Base-by-base conservation (phyloP, 805 yeast genomes). In the Ogataea henricii region DNA sequence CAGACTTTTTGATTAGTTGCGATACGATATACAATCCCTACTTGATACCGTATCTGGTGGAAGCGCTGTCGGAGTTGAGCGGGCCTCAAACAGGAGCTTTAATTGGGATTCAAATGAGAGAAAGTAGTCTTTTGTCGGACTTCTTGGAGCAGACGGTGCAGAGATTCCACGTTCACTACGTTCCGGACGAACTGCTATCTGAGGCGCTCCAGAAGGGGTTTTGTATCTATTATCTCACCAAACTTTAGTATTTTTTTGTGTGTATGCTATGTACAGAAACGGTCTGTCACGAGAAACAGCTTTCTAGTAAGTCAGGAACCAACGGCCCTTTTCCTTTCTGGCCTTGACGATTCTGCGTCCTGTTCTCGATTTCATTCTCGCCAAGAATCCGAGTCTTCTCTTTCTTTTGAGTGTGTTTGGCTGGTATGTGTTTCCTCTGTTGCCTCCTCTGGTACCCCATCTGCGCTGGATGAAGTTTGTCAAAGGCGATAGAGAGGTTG, bases 371-470 rank as follows among this genome's bases (percentile, higher is more conserved):
- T 83, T 81, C 68, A 86, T 79, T 65, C 97, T 81, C 10, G 96
- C 89, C 64, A 94, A 74, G 60, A 91, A 94, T 0, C 99, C 99
- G 48, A 87, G 76, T 27, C 87, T 82, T 68, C 96, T 84, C 74
- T 94, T 94, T 66, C 98, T 79, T 66, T 87, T 89, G 54, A 89
- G 72, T 4, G 95, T 89, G 52, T 89, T 85, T 44, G 99, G 99
- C 69, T 92, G 97, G 69, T 86, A 92, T 16, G 96, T 89, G 71
- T 89, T 87, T 69, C 99, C 98, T 71, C 96, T 82, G 32, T 65
- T 89, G 84, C 86, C 91, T 85, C 75, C 97, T 69, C 66, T 63
- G 35, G 62, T 50, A 32, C 67, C 64, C 63, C 69, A 66, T 57
- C 71, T 64, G 45, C 44, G 51, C 44, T 62, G 66, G 17, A 58